phyloP scores from a whole-genome alignment of 1,284 basidiomycete genomes.

The Rugosomyces carneus region DNA sequence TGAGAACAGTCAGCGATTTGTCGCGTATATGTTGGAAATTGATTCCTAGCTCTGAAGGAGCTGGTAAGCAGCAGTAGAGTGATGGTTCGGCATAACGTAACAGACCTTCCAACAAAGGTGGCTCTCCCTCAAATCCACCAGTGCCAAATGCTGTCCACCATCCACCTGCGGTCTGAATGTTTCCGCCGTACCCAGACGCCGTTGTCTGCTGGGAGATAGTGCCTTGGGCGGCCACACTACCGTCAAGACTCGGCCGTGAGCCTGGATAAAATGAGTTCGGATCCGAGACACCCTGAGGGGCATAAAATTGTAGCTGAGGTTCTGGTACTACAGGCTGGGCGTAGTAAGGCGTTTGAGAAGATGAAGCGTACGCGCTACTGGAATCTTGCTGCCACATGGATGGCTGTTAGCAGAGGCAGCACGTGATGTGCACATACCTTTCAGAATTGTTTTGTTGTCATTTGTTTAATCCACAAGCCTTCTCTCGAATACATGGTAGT shows the following conservation, averaged over 20 bases:
- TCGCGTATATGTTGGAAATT: conserved; percentile 86
- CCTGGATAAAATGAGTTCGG: conserved; percentile 58
- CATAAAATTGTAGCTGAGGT: conserved; percentile 70
- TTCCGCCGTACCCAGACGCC: conserved; percentile 55
- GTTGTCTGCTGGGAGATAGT: conserved; percentile 41
- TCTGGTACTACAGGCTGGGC: conserved; percentile 40
- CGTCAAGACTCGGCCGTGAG: conserved; percentile 68
- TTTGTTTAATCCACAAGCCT: conserved; percentile 23
- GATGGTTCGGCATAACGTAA: background rate
- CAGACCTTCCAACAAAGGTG: conserved; percentile 85
- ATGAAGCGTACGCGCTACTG: conserved; percentile 45
- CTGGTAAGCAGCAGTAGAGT: too few relatives aligned
- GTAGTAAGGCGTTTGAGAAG: conserved; percentile 56
- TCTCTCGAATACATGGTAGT: conserved; percentile 48
- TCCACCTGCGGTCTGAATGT: conserved; percentile 62
- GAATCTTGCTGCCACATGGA: conserved; percentile 70
- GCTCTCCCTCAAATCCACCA: conserved; percentile 92
- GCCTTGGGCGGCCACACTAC: conserved; percentile 55
- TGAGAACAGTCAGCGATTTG: conserved; percentile 1
- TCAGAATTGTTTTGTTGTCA: conserved; percentile 25
- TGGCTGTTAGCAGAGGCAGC: conserved; percentile 22
- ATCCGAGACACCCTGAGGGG: conserved; percentile 41
- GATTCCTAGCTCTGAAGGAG: conserved; percentile 89
- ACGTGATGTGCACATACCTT: conserved; percentile 11
- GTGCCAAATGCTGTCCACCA: conserved; percentile 98